These are phyloP conservation scores for Albifimbria verrucaria DNA, from an alignment of 2,329 filamentous ascomycete species.

Conservation along the genomic window DNA sequence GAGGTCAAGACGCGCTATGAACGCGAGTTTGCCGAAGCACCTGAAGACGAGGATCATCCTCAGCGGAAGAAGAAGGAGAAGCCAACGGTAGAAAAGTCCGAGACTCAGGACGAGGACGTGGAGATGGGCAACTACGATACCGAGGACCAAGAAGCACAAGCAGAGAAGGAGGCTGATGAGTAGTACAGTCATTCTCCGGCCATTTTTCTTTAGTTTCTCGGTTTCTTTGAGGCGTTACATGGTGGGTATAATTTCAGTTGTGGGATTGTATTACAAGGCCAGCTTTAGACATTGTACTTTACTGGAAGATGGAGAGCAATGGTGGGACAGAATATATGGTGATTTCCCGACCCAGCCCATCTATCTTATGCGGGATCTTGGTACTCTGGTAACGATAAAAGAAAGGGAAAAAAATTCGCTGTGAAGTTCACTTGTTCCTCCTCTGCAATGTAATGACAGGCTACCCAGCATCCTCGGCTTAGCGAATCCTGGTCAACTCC, in stretches of 20 bases:
- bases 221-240: background rate
- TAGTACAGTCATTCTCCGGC: slow-evolving; percentile 11
- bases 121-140: slow-evolving; percentile 48
- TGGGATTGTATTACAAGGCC: slow-evolving; percentile 3
- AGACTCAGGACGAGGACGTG: slow-evolving; percentile 43
- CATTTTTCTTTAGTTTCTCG: no score
- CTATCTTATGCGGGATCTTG: no score
- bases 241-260: slow-evolving; percentile 16
- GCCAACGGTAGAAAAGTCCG: slow-evolving; percentile 24
- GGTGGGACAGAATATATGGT: background rate
- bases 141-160: slow-evolving; percentile 34
- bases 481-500: no score
- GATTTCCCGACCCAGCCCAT: background rate
- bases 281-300: background rate
- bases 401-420: no score
- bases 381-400: no score
- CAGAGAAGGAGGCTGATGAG: slow-evolving; percentile 30
- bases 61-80: slow-evolving; percentile 14
- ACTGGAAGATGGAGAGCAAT: background rate
- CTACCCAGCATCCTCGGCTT: no score
- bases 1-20: slow-evolving; percentile 40
- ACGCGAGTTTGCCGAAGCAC: slow-evolving; percentile 17
- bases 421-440: no score
- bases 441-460: no score
- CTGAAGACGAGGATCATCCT: slow-evolving; percentile 20